Conservation (phyloP, 1,284 basidiomycete genomes). For the Melampsora larici-populina region DNA sequence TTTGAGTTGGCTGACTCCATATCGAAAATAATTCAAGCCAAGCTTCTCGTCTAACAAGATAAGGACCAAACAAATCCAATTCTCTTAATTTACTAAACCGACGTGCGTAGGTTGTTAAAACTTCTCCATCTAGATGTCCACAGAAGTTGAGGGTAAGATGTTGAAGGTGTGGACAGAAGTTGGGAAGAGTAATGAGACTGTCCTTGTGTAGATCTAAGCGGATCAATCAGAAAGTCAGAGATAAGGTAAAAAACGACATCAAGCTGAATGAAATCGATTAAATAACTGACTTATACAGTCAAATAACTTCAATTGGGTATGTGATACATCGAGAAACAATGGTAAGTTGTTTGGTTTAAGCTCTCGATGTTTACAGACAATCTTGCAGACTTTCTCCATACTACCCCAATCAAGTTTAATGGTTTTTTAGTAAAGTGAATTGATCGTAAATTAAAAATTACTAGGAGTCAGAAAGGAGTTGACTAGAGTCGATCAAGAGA, state of each 20-base stretch:
- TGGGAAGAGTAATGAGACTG: conserved; percentile 66
- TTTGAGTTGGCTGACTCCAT: conserved; percentile 1
- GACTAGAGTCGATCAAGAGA: neutral
- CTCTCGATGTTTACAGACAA: conserved; percentile 78
- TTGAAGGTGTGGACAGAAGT: conserved; percentile 75
- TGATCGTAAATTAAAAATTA: neutral
- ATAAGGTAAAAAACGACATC: neutral
- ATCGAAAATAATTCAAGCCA: neutral
- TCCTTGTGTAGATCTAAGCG: conserved; percentile 65
- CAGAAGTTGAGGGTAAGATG: conserved; percentile 77
- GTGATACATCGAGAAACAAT: conserved; percentile 74
- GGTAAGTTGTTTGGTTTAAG: conserved; percentile 72
- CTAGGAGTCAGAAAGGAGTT: neutral
- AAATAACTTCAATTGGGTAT: conserved; percentile 71
- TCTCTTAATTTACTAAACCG: conserved; percentile 66
- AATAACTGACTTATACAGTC: conserved; percentile 77
- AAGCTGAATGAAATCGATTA: neutral
- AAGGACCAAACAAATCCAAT: conserved; percentile 82
- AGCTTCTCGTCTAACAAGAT: conserved; percentile 62
- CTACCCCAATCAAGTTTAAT: neutral
- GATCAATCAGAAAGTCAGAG: conserved; percentile 27
- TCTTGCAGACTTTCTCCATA: conserved; percentile 63
- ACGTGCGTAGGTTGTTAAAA: conserved; percentile 65
- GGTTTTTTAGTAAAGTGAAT: neutral
- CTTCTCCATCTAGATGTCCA: conserved; percentile 72